Conservation (phyloP, 2,329 filamentous ascomycete genomes). For the Trichoderma citrinoviride region DNA sequence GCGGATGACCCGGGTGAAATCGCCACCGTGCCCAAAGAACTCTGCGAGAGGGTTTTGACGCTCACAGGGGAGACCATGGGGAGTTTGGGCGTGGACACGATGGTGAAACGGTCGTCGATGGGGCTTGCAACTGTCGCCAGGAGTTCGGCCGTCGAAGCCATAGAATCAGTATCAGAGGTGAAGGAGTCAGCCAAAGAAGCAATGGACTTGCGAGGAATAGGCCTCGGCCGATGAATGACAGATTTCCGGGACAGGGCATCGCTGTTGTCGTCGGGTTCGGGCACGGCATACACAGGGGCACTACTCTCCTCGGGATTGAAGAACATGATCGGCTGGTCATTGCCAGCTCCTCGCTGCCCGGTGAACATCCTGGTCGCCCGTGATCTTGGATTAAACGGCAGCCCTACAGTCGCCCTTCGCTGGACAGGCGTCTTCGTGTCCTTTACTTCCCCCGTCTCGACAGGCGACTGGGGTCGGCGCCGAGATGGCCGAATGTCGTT, state of each 20-base stretch:
- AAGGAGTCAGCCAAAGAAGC: slow-evolving; percentile 24
- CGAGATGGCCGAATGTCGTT: slow-evolving; percentile 35
- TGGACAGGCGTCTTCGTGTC: slow-evolving; percentile 40
- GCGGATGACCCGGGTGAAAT: slow-evolving; percentile 1
- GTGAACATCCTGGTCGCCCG: slow-evolving; percentile 34
- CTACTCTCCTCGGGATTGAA: slow-evolving; percentile 49
- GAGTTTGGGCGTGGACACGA: background rate
- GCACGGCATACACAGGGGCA: background rate
- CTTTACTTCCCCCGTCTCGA: slow-evolving; percentile 26
- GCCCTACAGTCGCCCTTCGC: slow-evolving; percentile 44
- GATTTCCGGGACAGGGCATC: slow-evolving; percentile 31
- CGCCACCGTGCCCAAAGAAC: background rate
- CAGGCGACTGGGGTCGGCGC: slow-evolving; percentile 27
- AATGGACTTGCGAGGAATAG: slow-evolving; percentile 50
- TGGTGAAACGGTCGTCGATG: background rate
- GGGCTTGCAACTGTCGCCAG: background rate
- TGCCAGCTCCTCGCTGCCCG: slow-evolving; percentile 29
- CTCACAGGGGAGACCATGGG: slow-evolving; percentile 8
- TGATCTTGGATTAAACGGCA: slow-evolving; percentile 49
- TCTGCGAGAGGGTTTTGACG: slow-evolving; percentile 8
- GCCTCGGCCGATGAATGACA: slow-evolving; percentile 54
- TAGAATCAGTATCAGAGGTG: background rate
- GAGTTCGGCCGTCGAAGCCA: slow-evolving; percentile 25
- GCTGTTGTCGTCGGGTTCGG: slow-evolving; percentile 27
- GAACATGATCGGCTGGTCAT: slow-evolving; percentile 53